Percentiles rank a stretch among this genome's conserved stretches.
phyloP scores from a whole-genome alignment of 192 early-diverging fungal genomes.

The Linnemannia exigua region DNA sequence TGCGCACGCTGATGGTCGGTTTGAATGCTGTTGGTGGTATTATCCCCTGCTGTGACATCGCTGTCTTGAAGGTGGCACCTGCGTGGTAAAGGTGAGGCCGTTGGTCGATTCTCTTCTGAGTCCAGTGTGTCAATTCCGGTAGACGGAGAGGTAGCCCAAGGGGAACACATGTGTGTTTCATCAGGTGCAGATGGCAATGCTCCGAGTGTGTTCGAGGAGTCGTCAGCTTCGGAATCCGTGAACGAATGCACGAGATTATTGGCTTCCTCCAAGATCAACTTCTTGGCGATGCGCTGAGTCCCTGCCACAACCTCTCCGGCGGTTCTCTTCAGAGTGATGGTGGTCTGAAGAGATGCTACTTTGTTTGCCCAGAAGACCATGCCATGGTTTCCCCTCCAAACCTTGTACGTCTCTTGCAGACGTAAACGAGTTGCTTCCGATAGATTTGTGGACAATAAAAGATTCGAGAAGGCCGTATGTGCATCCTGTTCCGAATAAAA shows the following conservation, averaged over 20 bases:
- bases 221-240: background rate
- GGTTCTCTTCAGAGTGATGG: background rate
- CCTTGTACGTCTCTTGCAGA: slow-evolving; percentile 1
- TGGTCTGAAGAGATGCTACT: slow-evolving; percentile 2
- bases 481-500: slow-evolving; percentile 10
- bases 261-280: background rate
- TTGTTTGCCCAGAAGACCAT: slow-evolving; percentile 11
- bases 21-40: background rate
- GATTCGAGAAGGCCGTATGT: background rate
- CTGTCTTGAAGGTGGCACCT: background rate
- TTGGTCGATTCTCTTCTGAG: slow-evolving; percentile 1
- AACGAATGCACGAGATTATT: background rate
- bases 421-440: background rate
- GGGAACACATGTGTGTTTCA: background rate
- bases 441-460: background rate
- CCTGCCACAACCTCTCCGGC: slow-evolving; percentile 8
- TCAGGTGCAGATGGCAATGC: background rate
- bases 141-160: background rate
- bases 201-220: background rate
- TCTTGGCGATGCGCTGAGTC: background rate
- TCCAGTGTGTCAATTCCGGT: slow-evolving; percentile 1
- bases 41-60: background rate
- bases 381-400: background rate
- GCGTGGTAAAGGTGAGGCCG: background rate
- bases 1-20: background rate